Evolutionary conservation across 176 grass and related monocot genomes (phyloP).

Genomic region (Luzula sylvatica): DNA sequence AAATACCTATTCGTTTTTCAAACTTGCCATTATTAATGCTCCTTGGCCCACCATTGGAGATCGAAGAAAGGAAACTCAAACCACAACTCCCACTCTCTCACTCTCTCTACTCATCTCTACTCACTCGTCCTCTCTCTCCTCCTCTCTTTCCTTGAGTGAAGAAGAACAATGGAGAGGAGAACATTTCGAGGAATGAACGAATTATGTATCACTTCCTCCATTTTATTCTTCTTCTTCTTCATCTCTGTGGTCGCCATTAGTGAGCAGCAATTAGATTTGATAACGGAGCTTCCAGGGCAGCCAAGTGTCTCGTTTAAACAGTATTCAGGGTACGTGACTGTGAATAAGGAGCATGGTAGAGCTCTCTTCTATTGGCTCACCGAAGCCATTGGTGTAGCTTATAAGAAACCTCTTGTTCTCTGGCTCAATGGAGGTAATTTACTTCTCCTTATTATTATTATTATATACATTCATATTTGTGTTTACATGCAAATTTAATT

Average conservation of each 20-base stretch:
- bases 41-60: not conserved
- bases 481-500: not conserved
- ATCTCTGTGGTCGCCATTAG: not conserved
- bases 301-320: constrained; percentile 64
- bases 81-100: no score
- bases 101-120: no score
- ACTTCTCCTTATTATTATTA: constrained; percentile 4
- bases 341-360: constrained; percentile 47
- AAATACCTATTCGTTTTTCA: not conserved
- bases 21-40: constrained; percentile 15
- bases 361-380: constrained; percentile 99
- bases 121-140: no score
- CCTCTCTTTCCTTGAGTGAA: no score
- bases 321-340: constrained; percentile 83
- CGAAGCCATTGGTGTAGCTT: constrained; percentile 40
- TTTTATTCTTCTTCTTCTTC: constrained; percentile 4
- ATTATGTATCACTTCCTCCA: not conserved
- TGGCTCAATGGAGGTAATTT: constrained; percentile 95
- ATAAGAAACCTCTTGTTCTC: constrained; percentile 79
- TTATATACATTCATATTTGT: not conserved
- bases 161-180: not conserved
- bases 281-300: constrained; percentile 65
- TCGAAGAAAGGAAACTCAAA: not conserved
- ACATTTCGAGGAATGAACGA: not conserved
- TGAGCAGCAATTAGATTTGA: constrained; percentile 42